Evolutionary conservation across 768 basidiomycete species (phyloP).

Genomic region (Hygrocybe punicea): DNA sequence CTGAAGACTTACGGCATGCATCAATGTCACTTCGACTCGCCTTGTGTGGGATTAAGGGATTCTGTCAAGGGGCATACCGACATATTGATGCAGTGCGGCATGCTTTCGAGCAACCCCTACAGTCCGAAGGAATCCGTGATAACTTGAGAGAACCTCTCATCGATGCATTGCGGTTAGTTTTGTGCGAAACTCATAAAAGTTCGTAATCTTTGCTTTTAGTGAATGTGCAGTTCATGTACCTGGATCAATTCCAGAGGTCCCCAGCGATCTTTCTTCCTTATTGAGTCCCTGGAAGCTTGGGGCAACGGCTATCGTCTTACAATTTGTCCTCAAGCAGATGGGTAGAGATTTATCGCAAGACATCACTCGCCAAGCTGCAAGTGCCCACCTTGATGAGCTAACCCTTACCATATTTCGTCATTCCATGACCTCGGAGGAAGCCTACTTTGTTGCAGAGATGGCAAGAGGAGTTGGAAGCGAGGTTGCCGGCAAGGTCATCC

Average conservation of each 20-base stretch:
- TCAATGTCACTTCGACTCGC: constrained; percentile 51
- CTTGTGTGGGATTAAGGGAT: constrained; percentile 62
- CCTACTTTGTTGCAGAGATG: constrained; percentile 82
- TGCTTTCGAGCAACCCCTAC: constrained; percentile 64
- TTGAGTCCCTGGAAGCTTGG: constrained; percentile 83
- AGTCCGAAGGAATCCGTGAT: constrained; percentile 47
- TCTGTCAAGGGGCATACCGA: constrained; percentile 71
- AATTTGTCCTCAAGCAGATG: constrained; percentile 70
- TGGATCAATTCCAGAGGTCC: constrained; percentile 45
- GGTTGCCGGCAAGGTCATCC: constrained; percentile 63
- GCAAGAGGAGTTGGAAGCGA: constrained; percentile 61
- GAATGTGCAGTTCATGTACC: not conserved
- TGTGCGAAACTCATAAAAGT: constrained; percentile 65
- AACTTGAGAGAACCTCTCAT: constrained; percentile 60
- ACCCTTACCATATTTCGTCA: constrained; percentile 67
- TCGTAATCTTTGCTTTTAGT: not conserved
- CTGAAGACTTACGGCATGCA: constrained; percentile 47
- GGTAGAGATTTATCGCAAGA: constrained; percentile 64
- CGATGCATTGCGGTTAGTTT: constrained; percentile 60
- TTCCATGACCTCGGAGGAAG: constrained; percentile 73
- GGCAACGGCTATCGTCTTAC: constrained; percentile 75
- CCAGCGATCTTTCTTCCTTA: constrained; percentile 53
- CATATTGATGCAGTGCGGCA: constrained; percentile 67
- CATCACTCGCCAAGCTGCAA: constrained; percentile 51
- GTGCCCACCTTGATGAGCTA: constrained; percentile 60